Evolutionary conservation across 2,329 filamentous ascomycete species (phyloP).

Genomic region (Rosellinia necatrix): DNA sequence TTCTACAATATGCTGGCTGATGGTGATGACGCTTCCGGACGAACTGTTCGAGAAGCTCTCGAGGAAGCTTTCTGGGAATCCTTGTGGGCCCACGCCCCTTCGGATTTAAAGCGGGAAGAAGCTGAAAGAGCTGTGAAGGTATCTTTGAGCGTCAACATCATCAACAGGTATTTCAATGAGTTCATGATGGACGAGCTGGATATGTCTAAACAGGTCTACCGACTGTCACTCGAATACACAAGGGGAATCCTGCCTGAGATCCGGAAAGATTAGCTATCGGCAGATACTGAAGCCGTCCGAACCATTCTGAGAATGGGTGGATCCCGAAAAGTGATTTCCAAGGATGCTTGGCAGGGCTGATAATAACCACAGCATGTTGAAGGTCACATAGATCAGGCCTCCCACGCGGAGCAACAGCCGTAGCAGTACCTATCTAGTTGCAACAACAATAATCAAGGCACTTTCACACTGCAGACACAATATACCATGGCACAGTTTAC

Average conservation of each 20-base stretch:
- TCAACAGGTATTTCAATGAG: neutral
- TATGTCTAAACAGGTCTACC: neutral
- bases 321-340: too few species aligned
- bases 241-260: neutral
- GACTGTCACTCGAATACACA: neutral
- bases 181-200: neutral
- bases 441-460: too few species aligned
- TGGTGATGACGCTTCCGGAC: neutral
- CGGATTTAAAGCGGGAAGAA: neutral
- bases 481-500: too few species aligned
- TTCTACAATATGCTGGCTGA: neutral
- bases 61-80: neutral
- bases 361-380: too few species aligned
- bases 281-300: too few species aligned
- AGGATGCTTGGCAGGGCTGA: too few species aligned
- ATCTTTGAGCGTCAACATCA: neutral
- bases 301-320: too few species aligned
- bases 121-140: neutral
- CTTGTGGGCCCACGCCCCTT: neutral
- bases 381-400: too few species aligned
- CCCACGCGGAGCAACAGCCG: too few species aligned
- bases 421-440: too few species aligned
- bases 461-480: too few species aligned
- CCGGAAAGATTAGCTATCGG: neutral
- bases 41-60: neutral